These are phyloP conservation scores for Gossypium herbaceum DNA, from an alignment of 345 rosid genomes.

Conservation along the genomic window DNA sequence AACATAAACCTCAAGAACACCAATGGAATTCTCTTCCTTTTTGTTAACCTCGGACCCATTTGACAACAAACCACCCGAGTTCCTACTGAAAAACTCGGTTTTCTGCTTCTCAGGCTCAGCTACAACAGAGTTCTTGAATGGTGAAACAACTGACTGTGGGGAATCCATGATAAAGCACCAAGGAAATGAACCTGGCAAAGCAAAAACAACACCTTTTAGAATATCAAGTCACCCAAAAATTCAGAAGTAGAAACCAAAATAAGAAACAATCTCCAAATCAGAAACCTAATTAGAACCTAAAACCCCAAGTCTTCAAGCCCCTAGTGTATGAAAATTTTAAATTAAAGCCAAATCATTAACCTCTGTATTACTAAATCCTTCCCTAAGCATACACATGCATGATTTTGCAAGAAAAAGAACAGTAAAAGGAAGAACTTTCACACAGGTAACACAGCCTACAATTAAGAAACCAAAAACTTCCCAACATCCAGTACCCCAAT, in stretches of 20 bases:
- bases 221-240: not conserved
- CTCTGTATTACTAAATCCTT: not conserved
- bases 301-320: not conserved
- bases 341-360: not conserved
- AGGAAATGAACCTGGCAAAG: slow-evolving; percentile 30
- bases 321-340: not conserved
- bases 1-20: slow-evolving; percentile 65
- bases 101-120: slow-evolving; percentile 57
- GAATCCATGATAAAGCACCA: slow-evolving; percentile 58
- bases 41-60: slow-evolving; percentile 39
- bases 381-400: not conserved
- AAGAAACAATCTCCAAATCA: not conserved
- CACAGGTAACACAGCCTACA: not conserved
- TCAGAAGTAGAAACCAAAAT: not conserved
- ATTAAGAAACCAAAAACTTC: not conserved
- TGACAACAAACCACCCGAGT: not conserved
- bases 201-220: slow-evolving; percentile 11
- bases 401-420: not conserved
- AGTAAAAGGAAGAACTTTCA: not conserved
- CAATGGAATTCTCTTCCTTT: slow-evolving; percentile 45
- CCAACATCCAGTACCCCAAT: not conserved
- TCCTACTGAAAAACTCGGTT: slow-evolving; percentile 27
- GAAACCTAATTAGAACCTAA: not conserved
- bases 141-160: slow-evolving; percentile 93
- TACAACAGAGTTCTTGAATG: slow-evolving; percentile 51